Base-by-base conservation (phyloP, 495 filamentous ascomycete genomes). In the Cercophora sp. region DNA sequence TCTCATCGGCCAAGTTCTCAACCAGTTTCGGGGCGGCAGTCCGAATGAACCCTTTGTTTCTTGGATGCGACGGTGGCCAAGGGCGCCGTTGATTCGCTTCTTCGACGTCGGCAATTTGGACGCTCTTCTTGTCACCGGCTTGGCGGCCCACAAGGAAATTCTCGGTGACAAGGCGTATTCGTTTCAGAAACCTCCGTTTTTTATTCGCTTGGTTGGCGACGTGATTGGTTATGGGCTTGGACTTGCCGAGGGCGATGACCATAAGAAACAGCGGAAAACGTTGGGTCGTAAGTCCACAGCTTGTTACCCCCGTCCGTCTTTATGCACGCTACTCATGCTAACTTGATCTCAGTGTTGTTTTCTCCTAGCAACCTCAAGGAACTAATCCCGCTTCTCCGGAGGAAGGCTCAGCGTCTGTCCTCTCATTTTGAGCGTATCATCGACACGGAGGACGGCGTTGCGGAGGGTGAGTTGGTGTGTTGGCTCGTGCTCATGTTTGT, bases 241-340 rank as follows among this genome's bases (percentile, higher is more conserved):
- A 1, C 37, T 48, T 25, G 46, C 46, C 19, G 46, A 48, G 32
- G 46, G 46, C 31, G 46, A 48, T 4, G 31, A 48, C 31, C 46
- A 48, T 9, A 48, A 37, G 32, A 23, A 8, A 32, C 46, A 48
- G 16, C 29, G 46, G 46, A 36, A 29, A 20, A 3, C 25, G 16
- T 18, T 48, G 23, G 32, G 22, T 3, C 29, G 29, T 48, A 20
- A n/a, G n/a, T n/a, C n/a, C n/a, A n/a, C n/a, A n/a, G n/a, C n/a
- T n/a, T n/a, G n/a, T n/a, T n/a, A n/a, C n/a, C n/a, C n/a, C n/a
- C n/a, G n/a, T n/a, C n/a, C n/a, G n/a, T n/a, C n/a, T n/a, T n/a
- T n/a, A n/a, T n/a, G n/a, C n/a, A n/a, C n/a, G n/a, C n/a, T n/a
- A n/a, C n/a, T 6, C 24, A 1, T 2, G 2, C 2, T 31, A 24